Conservation (phyloP, 192 early-diverging fungal genomes). For the Coemansia sp. region DNA sequence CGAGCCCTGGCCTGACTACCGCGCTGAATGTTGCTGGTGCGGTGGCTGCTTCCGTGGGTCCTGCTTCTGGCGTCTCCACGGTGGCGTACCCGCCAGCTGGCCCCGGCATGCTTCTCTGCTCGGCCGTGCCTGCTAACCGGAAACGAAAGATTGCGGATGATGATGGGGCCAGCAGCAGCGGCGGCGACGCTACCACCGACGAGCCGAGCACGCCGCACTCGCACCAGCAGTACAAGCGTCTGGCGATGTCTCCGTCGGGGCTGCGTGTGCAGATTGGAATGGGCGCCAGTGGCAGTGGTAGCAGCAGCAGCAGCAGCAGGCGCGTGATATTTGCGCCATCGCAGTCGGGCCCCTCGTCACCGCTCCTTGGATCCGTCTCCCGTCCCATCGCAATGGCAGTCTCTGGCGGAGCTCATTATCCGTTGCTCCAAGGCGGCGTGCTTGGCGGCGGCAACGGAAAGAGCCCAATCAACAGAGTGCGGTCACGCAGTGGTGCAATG, state of each 20-base stretch:
- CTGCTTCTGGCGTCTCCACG: not conserved
- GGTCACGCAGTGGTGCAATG: slow-evolving; percentile 42
- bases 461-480: slow-evolving; percentile 15
- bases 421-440: not conserved
- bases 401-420: not conserved
- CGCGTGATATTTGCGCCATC: slow-evolving; percentile 8
- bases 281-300: not conserved
- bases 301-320: slow-evolving; percentile 3
- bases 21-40: slow-evolving; percentile 1
- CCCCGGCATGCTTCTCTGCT: not conserved
- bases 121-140: not conserved
- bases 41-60: not conserved
- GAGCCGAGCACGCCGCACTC: slow-evolving; percentile 2
- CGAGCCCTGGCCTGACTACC: slow-evolving; percentile 25
- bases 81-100: not conserved
- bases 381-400: slow-evolving; percentile 15
- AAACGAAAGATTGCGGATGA: slow-evolving; percentile 49
- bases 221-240: slow-evolving; percentile 37
- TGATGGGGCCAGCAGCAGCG: not conserved
- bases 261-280: slow-evolving; percentile 41
- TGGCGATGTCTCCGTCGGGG: slow-evolving; percentile 51
- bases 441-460: not conserved
- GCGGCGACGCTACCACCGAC: slow-evolving; percentile 4
- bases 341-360: slow-evolving; percentile 32
- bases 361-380: slow-evolving; percentile 16